phyloP scores from a whole-genome alignment of 441 rosid species.

The Pelargonium cotyledonis region DNA sequence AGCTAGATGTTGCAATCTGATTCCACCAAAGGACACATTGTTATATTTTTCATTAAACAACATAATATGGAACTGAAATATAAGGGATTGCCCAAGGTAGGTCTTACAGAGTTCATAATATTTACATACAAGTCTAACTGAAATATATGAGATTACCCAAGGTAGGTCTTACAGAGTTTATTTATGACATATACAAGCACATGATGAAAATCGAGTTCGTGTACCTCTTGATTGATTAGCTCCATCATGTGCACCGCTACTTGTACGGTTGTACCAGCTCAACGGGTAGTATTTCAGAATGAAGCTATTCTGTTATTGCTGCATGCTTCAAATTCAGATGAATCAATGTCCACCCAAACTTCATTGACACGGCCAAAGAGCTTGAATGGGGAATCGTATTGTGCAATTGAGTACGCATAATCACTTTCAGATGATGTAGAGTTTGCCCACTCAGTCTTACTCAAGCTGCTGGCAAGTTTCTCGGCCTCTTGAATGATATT shows the following conservation, averaged over 20 bases:
- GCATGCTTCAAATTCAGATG: slow-evolving; percentile 26
- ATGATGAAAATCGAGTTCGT: neutral
- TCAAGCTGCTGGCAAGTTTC: slow-evolving; percentile 52
- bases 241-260: neutral
- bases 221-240: neutral
- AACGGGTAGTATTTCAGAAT: slow-evolving; percentile 21
- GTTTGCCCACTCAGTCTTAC: slow-evolving; percentile 48
- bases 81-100: too few relatives aligned
- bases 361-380: slow-evolving; percentile 54
- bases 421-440: slow-evolving; percentile 31
- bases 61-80: too few relatives aligned
- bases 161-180: neutral
- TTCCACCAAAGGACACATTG: too few relatives aligned
- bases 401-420: slow-evolving; percentile 56
- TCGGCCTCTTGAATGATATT: slow-evolving; percentile 41
- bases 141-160: neutral
- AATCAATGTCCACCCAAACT: slow-evolving; percentile 54
- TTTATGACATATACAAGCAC: neutral
- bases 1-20: too few relatives aligned
- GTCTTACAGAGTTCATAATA: too few relatives aligned
- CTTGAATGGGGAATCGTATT: slow-evolving; percentile 53
- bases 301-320: slow-evolving; percentile 25
- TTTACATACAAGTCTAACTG: too few relatives aligned
- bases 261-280: too few relatives aligned
- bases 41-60: too few relatives aligned